Percentiles rank a stretch among this genome's conserved stretches.
phyloP scores from a whole-genome alignment of 805 yeast species.

The Groenewaldozyma salmanticensis region DNA sequence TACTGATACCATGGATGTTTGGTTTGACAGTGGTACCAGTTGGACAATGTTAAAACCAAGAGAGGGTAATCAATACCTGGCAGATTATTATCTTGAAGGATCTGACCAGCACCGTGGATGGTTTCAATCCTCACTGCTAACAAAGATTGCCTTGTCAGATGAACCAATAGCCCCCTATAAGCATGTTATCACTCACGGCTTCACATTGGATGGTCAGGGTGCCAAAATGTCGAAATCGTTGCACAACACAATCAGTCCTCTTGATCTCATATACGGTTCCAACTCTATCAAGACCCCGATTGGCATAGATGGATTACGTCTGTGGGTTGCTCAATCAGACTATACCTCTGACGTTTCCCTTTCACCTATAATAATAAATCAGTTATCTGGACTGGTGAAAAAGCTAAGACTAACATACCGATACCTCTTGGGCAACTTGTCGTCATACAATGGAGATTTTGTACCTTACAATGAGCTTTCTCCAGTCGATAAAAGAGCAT shows the following conservation, averaged over 20 bases:
- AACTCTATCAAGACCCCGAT: conserved; percentile 49
- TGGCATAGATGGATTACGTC: conserved; percentile 84
- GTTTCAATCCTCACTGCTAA: conserved; percentile 90
- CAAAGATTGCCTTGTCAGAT: conserved; percentile 46
- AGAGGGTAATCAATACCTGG: conserved; percentile 37
- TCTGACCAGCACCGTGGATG: conserved; percentile 99
- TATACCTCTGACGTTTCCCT: conserved; percentile 72
- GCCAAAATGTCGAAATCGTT: conserved; percentile 89
- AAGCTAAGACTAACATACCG: conserved; percentile 75
- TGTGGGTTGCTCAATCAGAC: conserved; percentile 85
- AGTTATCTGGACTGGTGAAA: conserved; percentile 71
- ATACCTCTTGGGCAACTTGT: conserved; percentile 72
- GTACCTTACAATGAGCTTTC: conserved; percentile 26
- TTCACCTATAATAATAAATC: conserved; percentile 59
- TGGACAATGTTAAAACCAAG: conserved; percentile 55
- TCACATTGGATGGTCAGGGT: conserved; percentile 76
- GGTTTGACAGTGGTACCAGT: conserved; percentile 96
- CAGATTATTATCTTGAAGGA: conserved; percentile 90
- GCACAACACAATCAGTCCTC: conserved; percentile 73
- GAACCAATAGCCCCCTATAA: conserved; percentile 52
- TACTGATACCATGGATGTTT: conserved; percentile 92
- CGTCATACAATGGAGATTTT: conserved; percentile 25
- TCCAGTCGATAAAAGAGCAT: conserved; percentile 47
- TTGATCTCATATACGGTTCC: conserved; percentile 39
- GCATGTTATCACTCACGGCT: conserved; percentile 84